These are phyloP conservation scores for Yarrowia galli DNA, from an alignment of 1,139 yeast species.

Conservation along the genomic window DNA sequence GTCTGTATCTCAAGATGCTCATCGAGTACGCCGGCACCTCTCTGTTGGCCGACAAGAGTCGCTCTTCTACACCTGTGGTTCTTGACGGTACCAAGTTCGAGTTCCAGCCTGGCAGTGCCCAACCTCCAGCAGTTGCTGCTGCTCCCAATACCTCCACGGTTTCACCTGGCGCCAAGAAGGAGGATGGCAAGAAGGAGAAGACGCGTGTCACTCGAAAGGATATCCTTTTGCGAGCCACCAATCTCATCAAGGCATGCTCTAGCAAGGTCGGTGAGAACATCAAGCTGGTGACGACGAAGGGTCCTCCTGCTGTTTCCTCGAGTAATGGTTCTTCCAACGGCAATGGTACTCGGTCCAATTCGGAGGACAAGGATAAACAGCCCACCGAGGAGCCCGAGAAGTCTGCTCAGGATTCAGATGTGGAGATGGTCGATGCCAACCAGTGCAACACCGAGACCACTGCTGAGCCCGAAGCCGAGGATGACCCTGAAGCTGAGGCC, in stretches of 20 bases:
- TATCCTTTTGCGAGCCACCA: constrained; percentile 50
- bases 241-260: constrained; percentile 47
- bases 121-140: background rate
- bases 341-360: constrained; percentile 7
- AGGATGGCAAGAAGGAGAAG: constrained; percentile 40
- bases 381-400: constrained; percentile 20
- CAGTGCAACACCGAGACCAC: constrained; percentile 3
- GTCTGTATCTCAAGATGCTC: constrained; percentile 63
- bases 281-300: constrained; percentile 25
- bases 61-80: constrained; percentile 38
- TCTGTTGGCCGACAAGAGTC: constrained; percentile 15
- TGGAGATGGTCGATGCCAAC: background rate
- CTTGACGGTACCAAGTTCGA: constrained; percentile 4
- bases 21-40: constrained; percentile 40
- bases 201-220: constrained; percentile 51
- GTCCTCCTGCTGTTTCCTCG: constrained; percentile 19
- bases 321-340: background rate
- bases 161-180: constrained; percentile 31
- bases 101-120: constrained; percentile 11
- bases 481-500: background rate
- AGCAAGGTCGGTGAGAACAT: constrained; percentile 42
- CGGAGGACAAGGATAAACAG: constrained; percentile 21
- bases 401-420: constrained; percentile 3
- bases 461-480: constrained; percentile 3
- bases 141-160: constrained; percentile 6